Evolutionary conservation across 352 stramenopile species (phyloP).

Genomic region (Ophiocytium majus): DNA sequence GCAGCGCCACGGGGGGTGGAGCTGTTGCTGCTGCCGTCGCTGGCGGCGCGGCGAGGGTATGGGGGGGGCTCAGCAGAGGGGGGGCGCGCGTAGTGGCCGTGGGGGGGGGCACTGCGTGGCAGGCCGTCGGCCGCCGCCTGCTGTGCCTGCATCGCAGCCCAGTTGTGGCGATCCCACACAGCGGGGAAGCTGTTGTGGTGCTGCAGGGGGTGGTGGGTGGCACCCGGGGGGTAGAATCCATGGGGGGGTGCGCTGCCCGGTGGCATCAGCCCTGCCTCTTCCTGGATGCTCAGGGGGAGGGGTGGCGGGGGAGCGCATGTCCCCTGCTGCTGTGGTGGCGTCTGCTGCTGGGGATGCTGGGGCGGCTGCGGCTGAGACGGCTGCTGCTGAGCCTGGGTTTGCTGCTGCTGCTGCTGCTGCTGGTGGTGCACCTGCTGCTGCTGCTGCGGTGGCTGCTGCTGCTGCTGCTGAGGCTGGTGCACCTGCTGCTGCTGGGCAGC

Average conservation of each 20-base stretch:
- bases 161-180: not conserved
- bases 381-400: slow-evolving; percentile 21
- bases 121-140: not conserved
- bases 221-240: not conserved
- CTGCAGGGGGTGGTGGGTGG: not conserved
- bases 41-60: slow-evolving; percentile 20
- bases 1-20: not conserved
- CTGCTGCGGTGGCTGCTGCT: not conserved
- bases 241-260: not conserved
- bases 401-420: slow-evolving; percentile 33
- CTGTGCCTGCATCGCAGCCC: not conserved
- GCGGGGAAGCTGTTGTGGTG: not conserved
- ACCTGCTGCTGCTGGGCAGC: slow-evolving; percentile 20
- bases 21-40: not conserved
- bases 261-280: too few relatives aligned
- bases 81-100: not conserved
- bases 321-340: too few relatives aligned
- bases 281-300: too few relatives aligned
- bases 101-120: not conserved
- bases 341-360: too few relatives aligned
- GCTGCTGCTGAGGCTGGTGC: not conserved
- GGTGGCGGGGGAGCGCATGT: too few relatives aligned
- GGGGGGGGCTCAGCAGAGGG: not conserved
- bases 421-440: slow-evolving; percentile 24
- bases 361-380: not conserved